phyloP scores from a whole-genome alignment of 2,329 filamentous ascomycete genomes.

The Apiospora rasikravindrae region DNA sequence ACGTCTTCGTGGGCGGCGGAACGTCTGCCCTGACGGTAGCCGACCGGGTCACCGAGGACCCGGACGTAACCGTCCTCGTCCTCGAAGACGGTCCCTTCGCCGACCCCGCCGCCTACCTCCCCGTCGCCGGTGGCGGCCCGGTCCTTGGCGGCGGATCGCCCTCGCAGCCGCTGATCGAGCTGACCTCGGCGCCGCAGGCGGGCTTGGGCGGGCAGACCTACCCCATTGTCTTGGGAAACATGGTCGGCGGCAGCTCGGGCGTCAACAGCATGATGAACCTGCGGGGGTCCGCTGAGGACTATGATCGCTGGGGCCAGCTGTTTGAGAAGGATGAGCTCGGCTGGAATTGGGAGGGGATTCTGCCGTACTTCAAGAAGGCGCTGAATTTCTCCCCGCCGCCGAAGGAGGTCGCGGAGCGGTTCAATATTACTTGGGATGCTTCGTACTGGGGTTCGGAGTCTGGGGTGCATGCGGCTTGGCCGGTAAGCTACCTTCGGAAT shows the following conservation, averaged over 20 bases:
- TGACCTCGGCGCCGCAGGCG: constrained; percentile 35
- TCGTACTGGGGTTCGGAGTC: constrained; percentile 46
- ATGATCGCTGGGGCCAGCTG: constrained; percentile 42
- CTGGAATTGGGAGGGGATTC: constrained; percentile 40
- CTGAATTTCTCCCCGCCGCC: constrained; percentile 34
- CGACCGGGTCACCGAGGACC: constrained; percentile 35
- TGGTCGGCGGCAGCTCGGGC: constrained; percentile 37
- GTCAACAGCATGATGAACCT: constrained; percentile 39
- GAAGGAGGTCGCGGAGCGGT: constrained; percentile 29
- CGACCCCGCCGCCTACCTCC: constrained; percentile 25
- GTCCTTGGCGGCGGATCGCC: too few relatives aligned
- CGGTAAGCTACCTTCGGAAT: constrained; percentile 26
- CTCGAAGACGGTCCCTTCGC: constrained; percentile 34
- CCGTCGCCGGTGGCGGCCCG: constrained; percentile 12
- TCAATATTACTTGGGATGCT: constrained; percentile 40
- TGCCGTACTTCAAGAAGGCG: constrained; percentile 41
- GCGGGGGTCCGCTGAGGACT: constrained; percentile 36
- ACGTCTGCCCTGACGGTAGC: constrained; percentile 36
- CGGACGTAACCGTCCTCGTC: constrained; percentile 34
- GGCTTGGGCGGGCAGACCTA: constrained; percentile 32
- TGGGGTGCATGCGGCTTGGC: constrained; percentile 44
- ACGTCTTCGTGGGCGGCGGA: constrained; percentile 36
- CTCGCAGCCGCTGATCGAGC: not conserved
- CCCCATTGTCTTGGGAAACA: constrained; percentile 31
- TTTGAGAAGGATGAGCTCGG: constrained; percentile 43